phyloP scores from a whole-genome alignment of 106 monocot genomes.

The Dendrobium officinale region DNA sequence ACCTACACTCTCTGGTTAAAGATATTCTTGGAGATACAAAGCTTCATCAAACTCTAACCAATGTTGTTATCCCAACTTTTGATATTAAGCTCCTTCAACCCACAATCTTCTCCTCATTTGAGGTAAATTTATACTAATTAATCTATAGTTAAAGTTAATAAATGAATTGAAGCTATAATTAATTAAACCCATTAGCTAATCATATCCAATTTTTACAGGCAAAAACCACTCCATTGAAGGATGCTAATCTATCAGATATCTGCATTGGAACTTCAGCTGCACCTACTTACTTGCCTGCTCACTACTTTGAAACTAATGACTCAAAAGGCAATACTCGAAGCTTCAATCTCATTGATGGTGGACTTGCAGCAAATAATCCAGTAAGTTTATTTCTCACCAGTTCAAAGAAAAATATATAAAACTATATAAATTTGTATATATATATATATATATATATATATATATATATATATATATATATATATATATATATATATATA shows the following conservation, averaged over 20 bases:
- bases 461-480: too few species aligned
- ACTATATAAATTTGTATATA: too few species aligned
- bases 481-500: too few species aligned
- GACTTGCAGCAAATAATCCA: constrained; percentile 55
- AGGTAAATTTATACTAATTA: constrained; percentile 19
- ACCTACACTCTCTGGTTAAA: constrained; percentile 31
- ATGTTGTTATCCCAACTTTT: constrained; percentile 51
- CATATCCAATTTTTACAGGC: constrained; percentile 6
- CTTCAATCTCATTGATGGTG: constrained; percentile 56
- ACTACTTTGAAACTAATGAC: constrained; percentile 35
- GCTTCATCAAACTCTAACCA: constrained; percentile 40
- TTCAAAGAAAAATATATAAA: background rate
- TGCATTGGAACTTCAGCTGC: constrained; percentile 57
- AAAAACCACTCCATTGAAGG: constrained; percentile 5
- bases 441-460: too few species aligned
- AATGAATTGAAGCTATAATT: background rate
- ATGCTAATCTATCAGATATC: constrained; percentile 40
- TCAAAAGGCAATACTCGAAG: constrained; percentile 7
- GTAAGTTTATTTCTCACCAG: constrained; percentile 12
- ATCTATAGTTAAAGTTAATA: background rate
- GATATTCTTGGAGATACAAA: constrained; percentile 27
- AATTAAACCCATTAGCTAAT: background rate
- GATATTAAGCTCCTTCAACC: constrained; percentile 56
- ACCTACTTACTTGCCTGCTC: constrained; percentile 58
- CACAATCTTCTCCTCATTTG: constrained; percentile 43